Evolutionary conservation across 2,329 filamentous ascomycete species (phyloP), one percentile per base, ranked within the genome.

Genomic region (Talaromyces sp.): DNA sequence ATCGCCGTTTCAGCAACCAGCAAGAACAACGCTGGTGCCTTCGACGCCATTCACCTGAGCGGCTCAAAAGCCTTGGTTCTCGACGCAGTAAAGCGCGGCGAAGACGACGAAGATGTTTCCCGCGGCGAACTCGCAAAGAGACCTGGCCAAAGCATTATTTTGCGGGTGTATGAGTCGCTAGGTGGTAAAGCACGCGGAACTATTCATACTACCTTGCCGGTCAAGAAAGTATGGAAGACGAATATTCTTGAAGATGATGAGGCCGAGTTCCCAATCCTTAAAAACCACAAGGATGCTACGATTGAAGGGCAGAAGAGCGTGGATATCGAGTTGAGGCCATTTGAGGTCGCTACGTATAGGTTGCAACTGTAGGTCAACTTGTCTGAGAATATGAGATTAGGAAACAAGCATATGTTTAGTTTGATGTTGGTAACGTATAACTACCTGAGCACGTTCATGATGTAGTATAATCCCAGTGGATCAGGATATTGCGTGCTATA

Each of bases 61-160:
- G 87, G 87, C 46, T 79, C 81, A 45, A 70, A 80, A 9, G 87
- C 88, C 2, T 77, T 99, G 19, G 79, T 99, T 3, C 78, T 99
- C 0, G 94, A 99, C 70, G 88, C 87, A 0, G 82, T 99, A 72
- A 99, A 99, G 81, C 87, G 94, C 58, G 94, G 90, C n/a, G 89
- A 93, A 69, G 89, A 93, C 66, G 89, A 93, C 64, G 86, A 88
- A 67, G 89, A 91, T 64, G 82, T 80, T 8, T 75, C 74, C 2
- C 66, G 80, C 2, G 82, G 83, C 21, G 82, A 83, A 36, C 75
- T 93, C 33, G 81, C 83, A 2, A 78, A 78, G 63, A 84, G 89
- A 58, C 82, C 84, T 65, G 91, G 90, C 0, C 83, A 84, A 71
- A 95, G 89, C 70, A 81, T 97, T 48, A 87, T 99, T 60, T 64